Base-by-base conservation (phyloP, 805 yeast genomes). In the Hanseniaspora lindneri region DNA sequence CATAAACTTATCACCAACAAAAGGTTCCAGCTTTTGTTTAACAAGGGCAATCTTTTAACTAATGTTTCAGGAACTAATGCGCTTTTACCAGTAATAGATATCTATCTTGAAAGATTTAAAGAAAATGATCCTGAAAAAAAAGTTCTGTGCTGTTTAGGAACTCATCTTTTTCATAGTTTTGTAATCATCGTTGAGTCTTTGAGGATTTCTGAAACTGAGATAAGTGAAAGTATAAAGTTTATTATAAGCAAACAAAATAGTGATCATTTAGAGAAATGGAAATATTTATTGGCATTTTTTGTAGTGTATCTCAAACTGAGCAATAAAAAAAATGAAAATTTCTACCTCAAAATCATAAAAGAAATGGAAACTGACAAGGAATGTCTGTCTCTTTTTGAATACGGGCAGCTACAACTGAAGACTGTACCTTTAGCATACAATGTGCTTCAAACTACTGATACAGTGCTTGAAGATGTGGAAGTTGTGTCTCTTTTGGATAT, bases 161-260 rank as follows among this genome's bases (percentile, higher is more conserved):
- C 49, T 5, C 42, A 37, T 4, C n/a, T 44, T 13, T 44, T 44
- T 16, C 49, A 44, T 19, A 44, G 49, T 27, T 44, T 44, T 36
- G 20, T 44, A 23, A 4, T 37, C 13, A 44, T 44, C 3, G 20
- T 44, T 4, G 49, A 44, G 19, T 44, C 49, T 3, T n/a, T 44
- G 24, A 20, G 20, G 4, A 40, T 44, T 14, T 14, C 24, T 1
- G n/a, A 17, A 8, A 9, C 17, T 7, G 49, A 44, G 17, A 30
- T 44, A 9, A 14, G 24, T 9, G 37, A 28, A 23, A 19, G 35
- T 1, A 36, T 44, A 11, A 5, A 27, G 9, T 44, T 37, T 13
- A 44, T 44, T 11, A 13, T 44, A 7, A 16, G 16, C 30, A 37
- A 28, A 23, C 9, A 20, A 2, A 44, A 44, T 19, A 8, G 8